Base-by-base conservation (phyloP, 768 basidiomycete genomes). In the Scleroderma citrinum region DNA sequence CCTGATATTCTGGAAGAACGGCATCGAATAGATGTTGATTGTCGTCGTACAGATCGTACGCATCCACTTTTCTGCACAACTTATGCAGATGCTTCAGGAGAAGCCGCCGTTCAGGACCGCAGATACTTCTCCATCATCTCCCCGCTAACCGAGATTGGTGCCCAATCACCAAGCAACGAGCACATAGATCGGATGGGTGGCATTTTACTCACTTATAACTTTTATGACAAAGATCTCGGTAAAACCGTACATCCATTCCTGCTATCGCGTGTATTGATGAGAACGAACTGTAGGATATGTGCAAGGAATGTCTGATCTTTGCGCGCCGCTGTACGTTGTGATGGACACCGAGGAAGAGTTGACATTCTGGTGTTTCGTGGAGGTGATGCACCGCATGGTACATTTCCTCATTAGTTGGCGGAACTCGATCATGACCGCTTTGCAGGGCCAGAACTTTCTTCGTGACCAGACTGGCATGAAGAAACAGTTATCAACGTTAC, bases 381-480 rank as follows among this genome's bases (percentile, higher is more conserved):
- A 86, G 55, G 81, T 94, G 53, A 98, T 99, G 96, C 78, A 88
- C 60, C 83, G 90, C 48, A 96, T 96, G 92, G 94, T 90, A 47
- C 49, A 82, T 72, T 7, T 13, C 24, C 34, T 34, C 56, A 44
- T 20, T 19, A 41, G 20, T 19, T 20, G 19, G 7, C 3, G 16
- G 30, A 26, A 36, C 44, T 42, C 16, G 44, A 53, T 46, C 19
- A 5, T 37, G 11, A 8, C 11, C 32, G 16, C 32, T 48, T 30
- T 51, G 13, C 62, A 96, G 94, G 90, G 93, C 70, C 80, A 84
- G 60, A 98, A 99, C 65, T 99, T 99, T 67, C 74, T 92, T 34
- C 81, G 92, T 6, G 96, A 99, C 61, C 96, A 99, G 63, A 91
- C 87, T 51, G 96, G 96, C 3, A 99, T 99, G 96, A 94, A 92